Percentiles rank a stretch among this genome's conserved stretches.
Conservation (phyloP, 345 rosid genomes). For the thale cress (Arabidopsis thaliana) region TAIR10.1 NC_003071.7:15305501-15306000, state of each 20-base stretch:
- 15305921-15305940: slow-evolving; percentile 73
- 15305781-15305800: slow-evolving; percentile 18
- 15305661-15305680: slow-evolving; percentile 16
- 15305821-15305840: slow-evolving; percentile 83
- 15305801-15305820: slow-evolving; percentile 52
- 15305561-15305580: neutral
- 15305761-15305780: slow-evolving; percentile 16
- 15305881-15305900: slow-evolving; percentile 72
- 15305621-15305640: slow-evolving; percentile 3
- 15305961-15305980: slow-evolving; percentile 86
- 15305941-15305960: slow-evolving; percentile 68
- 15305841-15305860: slow-evolving; percentile 92
- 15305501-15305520: slow-evolving; percentile 42
- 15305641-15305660: neutral
- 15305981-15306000: slow-evolving; percentile 83
- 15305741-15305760: neutral
- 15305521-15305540: slow-evolving; percentile 43
- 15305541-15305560: slow-evolving; percentile 1
- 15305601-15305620: slow-evolving; percentile 8
- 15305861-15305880: slow-evolving; percentile 99
- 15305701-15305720: neutral
- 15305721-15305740: slow-evolving; percentile 24
- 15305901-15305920: slow-evolving; percentile 64
- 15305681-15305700: slow-evolving; percentile 19
- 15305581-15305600: neutral